Conservation (phyloP, 2,329 filamentous ascomycete genomes). For the Pseudophaeomoniella oleicola region DNA sequence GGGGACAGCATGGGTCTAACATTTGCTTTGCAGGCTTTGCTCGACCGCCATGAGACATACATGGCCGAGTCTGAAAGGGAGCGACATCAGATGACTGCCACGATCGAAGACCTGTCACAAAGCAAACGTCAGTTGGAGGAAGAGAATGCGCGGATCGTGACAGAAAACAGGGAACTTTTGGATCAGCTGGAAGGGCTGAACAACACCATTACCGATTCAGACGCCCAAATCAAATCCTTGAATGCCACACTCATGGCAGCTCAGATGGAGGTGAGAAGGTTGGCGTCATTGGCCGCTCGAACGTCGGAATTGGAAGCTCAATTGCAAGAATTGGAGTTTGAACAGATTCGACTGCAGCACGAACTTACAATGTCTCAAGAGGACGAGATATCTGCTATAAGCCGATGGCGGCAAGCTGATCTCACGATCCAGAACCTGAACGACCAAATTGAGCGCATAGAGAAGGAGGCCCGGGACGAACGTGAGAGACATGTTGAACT, state of each 20-base stretch:
- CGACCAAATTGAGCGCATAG: conserved; percentile 77
- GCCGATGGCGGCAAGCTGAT: conserved; percentile 77
- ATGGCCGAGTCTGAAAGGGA: conserved; percentile 85
- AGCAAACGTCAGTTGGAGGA: conserved; percentile 58
- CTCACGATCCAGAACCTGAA: conserved; percentile 63
- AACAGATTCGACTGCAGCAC: conserved; percentile 60
- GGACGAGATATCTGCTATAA: conserved; percentile 63
- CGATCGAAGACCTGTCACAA: conserved; percentile 60
- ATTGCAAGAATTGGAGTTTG: conserved; percentile 62
- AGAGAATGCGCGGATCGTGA: conserved; percentile 61
- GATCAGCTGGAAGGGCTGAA: conserved; percentile 80
- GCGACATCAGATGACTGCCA: conserved; percentile 54
- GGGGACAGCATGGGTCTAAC: conserved; percentile 39
- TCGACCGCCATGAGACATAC: conserved; percentile 85
- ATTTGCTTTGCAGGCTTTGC: conserved; percentile 65
- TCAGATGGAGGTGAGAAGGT: conserved; percentile 58
- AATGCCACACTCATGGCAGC: conserved; percentile 64
- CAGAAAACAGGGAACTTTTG: conserved; percentile 69
- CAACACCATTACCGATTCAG: conserved; percentile 61
- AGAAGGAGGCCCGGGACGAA: conserved; percentile 68
- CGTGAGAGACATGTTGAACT: conserved; percentile 69
- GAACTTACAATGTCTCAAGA: conserved; percentile 53
- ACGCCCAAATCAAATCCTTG: conserved; percentile 62
- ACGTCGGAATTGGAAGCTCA: conserved; percentile 71
- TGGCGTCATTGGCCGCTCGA: conserved; percentile 59